phyloP scores from a whole-genome alignment of 345 rosid species.

The Citrus unshiu region DNA sequence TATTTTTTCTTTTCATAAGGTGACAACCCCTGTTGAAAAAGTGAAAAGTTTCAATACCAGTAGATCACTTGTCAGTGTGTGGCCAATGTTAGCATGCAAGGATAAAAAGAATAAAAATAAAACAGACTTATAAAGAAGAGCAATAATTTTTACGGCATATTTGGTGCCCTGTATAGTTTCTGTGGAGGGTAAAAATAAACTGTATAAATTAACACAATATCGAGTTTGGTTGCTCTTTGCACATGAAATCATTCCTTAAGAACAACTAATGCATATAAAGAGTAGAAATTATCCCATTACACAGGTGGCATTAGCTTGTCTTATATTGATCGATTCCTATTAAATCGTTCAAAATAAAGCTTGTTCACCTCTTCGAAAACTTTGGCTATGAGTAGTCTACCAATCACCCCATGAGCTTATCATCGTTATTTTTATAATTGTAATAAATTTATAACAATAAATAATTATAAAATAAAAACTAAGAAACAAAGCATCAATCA shows the following conservation, averaged over 20 bases:
- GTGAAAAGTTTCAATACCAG: constrained; percentile 14
- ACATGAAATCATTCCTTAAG: background rate
- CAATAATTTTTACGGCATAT: background rate
- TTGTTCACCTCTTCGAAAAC: background rate
- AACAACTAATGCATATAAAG: background rate
- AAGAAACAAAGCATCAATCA: background rate
- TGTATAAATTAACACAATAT: background rate
- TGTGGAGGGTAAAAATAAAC: background rate
- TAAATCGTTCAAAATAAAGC: background rate
- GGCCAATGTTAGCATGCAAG: background rate
- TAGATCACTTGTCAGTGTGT: background rate
- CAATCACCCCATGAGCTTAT: too few species aligned
- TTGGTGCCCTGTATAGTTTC: background rate
- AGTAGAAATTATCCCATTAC: background rate
- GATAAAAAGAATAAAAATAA: background rate
- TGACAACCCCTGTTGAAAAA: constrained; percentile 64
- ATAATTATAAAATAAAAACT: background rate
- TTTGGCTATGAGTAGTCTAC: too few species aligned
- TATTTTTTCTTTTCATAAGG: constrained; percentile 99
- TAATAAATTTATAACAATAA: background rate
- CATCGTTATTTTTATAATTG: too few species aligned
- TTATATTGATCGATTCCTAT: background rate
- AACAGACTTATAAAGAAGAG: background rate
- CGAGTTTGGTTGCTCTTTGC: background rate
- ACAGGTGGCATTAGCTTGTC: background rate